phyloP scores from a whole-genome alignment of 352 stramenopile species.

The Blastocystis sp. region DNA sequence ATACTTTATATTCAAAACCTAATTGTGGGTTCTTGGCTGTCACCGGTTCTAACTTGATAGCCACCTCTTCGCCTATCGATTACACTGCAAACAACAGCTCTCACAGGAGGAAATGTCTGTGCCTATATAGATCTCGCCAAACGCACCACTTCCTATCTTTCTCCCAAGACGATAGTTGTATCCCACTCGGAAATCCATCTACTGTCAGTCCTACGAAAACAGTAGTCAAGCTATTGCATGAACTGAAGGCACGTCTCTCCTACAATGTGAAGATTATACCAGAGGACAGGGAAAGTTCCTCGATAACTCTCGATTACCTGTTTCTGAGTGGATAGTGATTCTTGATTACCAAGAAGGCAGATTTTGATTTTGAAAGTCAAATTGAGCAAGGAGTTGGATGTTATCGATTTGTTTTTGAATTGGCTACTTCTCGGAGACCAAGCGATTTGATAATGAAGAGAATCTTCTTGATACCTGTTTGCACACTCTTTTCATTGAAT shows the following conservation, averaged over 20 bases:
- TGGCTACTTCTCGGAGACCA: background rate
- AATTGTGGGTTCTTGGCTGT: slow-evolving; percentile 90
- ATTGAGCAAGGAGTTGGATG: background rate
- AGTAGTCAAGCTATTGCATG: background rate
- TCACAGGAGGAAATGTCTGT: slow-evolving; percentile 78
- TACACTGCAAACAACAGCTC: background rate
- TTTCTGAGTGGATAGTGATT: background rate
- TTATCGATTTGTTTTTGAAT: background rate
- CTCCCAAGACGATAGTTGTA: slow-evolving; percentile 97
- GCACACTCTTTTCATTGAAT: too few relatives aligned
- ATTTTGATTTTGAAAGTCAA: too few relatives aligned
- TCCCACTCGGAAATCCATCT: slow-evolving; percentile 87
- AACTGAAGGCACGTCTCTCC: background rate
- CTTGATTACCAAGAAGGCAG: background rate
- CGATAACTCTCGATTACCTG: too few relatives aligned
- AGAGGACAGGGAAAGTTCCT: background rate
- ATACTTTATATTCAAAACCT: slow-evolving; percentile 99
- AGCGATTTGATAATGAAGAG: too few relatives aligned
- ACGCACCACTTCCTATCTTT: slow-evolving; percentile 97
- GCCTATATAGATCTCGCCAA: slow-evolving; percentile 98
- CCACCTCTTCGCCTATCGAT: slow-evolving; percentile 77
- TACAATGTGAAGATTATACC: background rate
- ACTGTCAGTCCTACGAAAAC: background rate
- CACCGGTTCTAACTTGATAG: slow-evolving; percentile 94
- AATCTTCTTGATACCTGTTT: too few relatives aligned